Evolutionary conservation across 1,284 basidiomycete genomes (phyloP).

Genomic region (Hymenochaete sp.): DNA sequence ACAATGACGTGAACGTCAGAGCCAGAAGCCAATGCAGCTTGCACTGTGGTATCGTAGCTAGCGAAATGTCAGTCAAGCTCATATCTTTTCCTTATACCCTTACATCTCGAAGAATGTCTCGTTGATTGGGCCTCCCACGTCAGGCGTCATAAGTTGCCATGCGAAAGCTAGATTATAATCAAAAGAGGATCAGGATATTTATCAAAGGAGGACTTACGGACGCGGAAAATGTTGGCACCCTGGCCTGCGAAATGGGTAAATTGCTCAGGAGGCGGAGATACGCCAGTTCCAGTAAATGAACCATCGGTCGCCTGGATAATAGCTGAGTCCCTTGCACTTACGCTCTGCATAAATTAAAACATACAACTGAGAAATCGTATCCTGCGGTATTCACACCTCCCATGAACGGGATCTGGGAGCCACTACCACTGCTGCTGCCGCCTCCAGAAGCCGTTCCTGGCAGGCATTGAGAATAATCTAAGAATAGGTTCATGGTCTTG

Average conservation of each 20-base stretch:
- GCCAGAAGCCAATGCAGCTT: constrained; percentile 23
- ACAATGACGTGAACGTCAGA: constrained; percentile 26
- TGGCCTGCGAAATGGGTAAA: constrained; percentile 20
- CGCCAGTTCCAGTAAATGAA: constrained; percentile 20
- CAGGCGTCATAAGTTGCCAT: constrained; percentile 28
- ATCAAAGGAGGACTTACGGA: constrained; percentile 12
- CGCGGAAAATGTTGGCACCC: constrained; percentile 20
- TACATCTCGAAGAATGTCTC: constrained; percentile 22
- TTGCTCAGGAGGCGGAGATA: constrained; percentile 17
- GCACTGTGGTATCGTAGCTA: constrained; percentile 23
- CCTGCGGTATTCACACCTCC: constrained; percentile 23
- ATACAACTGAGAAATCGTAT: constrained; percentile 21
- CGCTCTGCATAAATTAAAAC: not conserved
- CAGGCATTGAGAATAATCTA: constrained; percentile 31
- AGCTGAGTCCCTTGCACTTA: not conserved
- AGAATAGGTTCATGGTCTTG: not conserved
- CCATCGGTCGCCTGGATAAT: constrained; percentile 18
- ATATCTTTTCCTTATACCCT: not conserved
- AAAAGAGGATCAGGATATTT: constrained; percentile 16
- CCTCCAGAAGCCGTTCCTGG: constrained; percentile 23
- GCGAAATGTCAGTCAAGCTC: not conserved
- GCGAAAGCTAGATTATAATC: constrained; percentile 21
- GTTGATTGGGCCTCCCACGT: constrained; percentile 25
- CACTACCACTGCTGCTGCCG: constrained; percentile 10
- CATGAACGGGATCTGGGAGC: constrained; percentile 8